These are phyloP conservation scores for Durusdinium trenchii DNA, from an alignment of 73 alveolate genomes.

Conservation along the genomic window DNA sequence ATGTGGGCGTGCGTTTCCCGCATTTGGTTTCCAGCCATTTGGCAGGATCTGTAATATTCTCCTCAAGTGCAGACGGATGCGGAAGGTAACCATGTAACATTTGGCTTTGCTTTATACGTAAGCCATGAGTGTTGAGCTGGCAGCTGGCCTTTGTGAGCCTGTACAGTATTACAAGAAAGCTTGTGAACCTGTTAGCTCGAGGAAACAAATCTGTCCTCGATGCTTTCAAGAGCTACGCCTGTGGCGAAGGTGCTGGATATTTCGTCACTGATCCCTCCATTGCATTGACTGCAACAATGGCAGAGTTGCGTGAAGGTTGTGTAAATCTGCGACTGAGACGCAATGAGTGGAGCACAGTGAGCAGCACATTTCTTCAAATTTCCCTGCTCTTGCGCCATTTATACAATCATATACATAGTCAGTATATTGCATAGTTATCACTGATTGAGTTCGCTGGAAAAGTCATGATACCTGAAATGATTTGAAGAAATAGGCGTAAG, in stretches of 20 bases:
- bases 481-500: too few relatives aligned
- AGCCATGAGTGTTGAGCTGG: neutral
- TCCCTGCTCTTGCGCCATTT: neutral
- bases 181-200: neutral
- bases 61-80: neutral
- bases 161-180: too few relatives aligned
- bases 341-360: neutral
- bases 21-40: conserved; percentile 3
- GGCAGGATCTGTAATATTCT: neutral
- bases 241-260: conserved; percentile 15
- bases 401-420: too few relatives aligned
- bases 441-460: too few relatives aligned
- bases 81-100: neutral
- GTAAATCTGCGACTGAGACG: conserved; percentile 9
- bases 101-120: neutral
- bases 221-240: neutral
- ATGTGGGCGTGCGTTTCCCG: conserved; percentile 17
- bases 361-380: neutral
- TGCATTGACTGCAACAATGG: neutral
- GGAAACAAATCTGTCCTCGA: neutral
- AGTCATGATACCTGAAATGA: too few relatives aligned
- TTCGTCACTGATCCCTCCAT: conserved; percentile 23
- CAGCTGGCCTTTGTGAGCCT: neutral
- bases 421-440: too few relatives aligned
- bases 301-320: conserved; percentile 23